phyloP scores from a whole-genome alignment of 2,329 filamentous ascomycete genomes.

The Huntiella abstrusa region DNA sequence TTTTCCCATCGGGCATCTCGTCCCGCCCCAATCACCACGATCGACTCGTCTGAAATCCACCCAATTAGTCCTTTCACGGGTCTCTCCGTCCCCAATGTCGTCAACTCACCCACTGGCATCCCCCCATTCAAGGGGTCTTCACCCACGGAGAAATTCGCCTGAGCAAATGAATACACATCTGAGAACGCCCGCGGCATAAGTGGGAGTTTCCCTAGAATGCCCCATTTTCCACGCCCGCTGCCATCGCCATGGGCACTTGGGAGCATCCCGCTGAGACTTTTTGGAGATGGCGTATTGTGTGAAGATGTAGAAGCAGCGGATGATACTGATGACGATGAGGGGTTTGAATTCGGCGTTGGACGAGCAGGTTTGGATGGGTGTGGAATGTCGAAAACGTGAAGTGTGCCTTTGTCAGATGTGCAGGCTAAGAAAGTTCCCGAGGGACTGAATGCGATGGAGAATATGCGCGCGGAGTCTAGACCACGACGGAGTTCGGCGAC shows the following conservation, averaged over 20 bases:
- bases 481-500: slow-evolving; percentile 74
- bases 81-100: slow-evolving; percentile 31
- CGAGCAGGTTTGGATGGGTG: slow-evolving; percentile 25
- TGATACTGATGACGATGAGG: not conserved
- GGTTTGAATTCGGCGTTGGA: slow-evolving; percentile 5
- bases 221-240: slow-evolving; percentile 57
- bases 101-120: slow-evolving; percentile 24
- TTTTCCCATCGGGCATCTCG: slow-evolving; percentile 75
- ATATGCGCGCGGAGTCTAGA: slow-evolving; percentile 73
- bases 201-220: slow-evolving; percentile 64
- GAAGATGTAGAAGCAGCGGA: slow-evolving; percentile 12
- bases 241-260: slow-evolving; percentile 19
- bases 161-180: slow-evolving; percentile 73
- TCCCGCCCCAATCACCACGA: slow-evolving; percentile 64
- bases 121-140: slow-evolving; percentile 42
- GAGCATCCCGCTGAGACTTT: slow-evolving; percentile 16
- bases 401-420: slow-evolving; percentile 88
- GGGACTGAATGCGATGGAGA: slow-evolving; percentile 74
- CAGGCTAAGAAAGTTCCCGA: slow-evolving; percentile 65
- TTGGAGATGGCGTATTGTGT: not conserved
- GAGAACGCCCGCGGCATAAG: slow-evolving; percentile 74
- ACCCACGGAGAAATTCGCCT: slow-evolving; percentile 63
- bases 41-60: slow-evolving; percentile 57
- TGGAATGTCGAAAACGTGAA: slow-evolving; percentile 83
- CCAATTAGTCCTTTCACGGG: slow-evolving; percentile 71